Base-by-base conservation (phyloP, 1,139 yeast species). In the Saccharomyces hybrid region DNA sequence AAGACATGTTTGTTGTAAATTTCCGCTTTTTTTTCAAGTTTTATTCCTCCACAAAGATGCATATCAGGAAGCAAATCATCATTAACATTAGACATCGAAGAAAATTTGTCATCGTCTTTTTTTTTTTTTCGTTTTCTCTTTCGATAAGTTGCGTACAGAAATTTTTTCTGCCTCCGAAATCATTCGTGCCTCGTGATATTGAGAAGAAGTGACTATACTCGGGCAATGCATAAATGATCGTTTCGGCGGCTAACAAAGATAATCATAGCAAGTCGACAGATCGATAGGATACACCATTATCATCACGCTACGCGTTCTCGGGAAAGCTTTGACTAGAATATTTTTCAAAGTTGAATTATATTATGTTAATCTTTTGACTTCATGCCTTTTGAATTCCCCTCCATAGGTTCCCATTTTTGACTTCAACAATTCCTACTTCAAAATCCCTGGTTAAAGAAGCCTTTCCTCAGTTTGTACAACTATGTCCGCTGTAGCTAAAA, bases 1-100 rank as follows among this genome's bases (percentile, higher is more conserved):
- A 42, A n/a, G 69, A 54, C 73, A 70, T 70, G 2, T 14, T 57
- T 3, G 19, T 9, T 48, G 14, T 11, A 25, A 31, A 16, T n/a
- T 13, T 11, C 9, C 19, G n/a, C 38, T 47, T 25, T 28, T 38
- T 34, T 34, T 34, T 29, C n/a, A 4, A 9, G 25, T 16, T 19
- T 16, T 38, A 38, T 38, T 19, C 19, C 44, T 38, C 44, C 44
- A 38, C 26, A 9, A 38, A 38, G 25, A 5, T 38, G 5, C 25
- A 19, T 16, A 19, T 16, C 19, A 9, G 8, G 9, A 38, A 38
- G 44, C 44, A 38, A 38, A 38, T 19, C 25, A 38, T 16, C 13
- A 13, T 19, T 7, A 11, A 7, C 16, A 34, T 8, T 34, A 7
- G 41, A n/a, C 44, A 38, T 38, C 38, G 16, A 32, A n/a, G 16